Evolutionary conservation across 495 filamentous ascomycete species (phyloP), one percentile per base, ranked within the genome.

Genomic region (Talaromyces trachyspermus): DNA sequence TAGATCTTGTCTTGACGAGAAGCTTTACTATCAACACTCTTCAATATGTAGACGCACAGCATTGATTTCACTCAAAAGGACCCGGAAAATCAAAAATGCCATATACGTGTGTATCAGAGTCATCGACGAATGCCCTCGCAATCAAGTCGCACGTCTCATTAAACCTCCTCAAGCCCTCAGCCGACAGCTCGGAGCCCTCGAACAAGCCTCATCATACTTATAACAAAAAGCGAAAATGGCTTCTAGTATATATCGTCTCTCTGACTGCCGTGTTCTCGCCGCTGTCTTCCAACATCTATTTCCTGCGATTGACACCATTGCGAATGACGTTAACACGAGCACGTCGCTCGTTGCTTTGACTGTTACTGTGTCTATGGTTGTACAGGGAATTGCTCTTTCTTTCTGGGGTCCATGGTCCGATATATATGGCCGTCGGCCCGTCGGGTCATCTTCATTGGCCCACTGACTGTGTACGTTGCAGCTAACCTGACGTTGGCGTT

Each of bases 231-330:
- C 71, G 77, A 48, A 83, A 77, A 64, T 52, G 69, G 49, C 78
- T 77, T 65, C 76, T 86, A 49, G 68, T 86, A n/a, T 66, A 68
- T 51, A 80, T 91, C 64, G 77, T 82, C 32, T 77, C 64, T 7
- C 25, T 65, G n/a, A 64, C 68, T 0, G 66, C 59, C 46, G 61
- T 64, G 26, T 67, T 69, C 51, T 88, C 84, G 0, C 84, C 85
- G 2, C 71, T 88, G 42, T 86, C 82, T 0, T 83, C 83, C 15
- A 87, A 85, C 54, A 87, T 89, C 33, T 92, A 92, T 60, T 89
- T 49, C 86, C 85, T 4, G 81, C 83, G 2, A 66, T 91, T 17
- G 60, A 56, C 14, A 51, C 25, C 9, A 12, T 35, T n/a, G 4
- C 27, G 9, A 18, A 65, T 56, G 49, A 57, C 19, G 48, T 69